Percentiles rank a stretch among this genome's conserved stretches.
phyloP scores from a whole-genome alignment of 2,329 filamentous ascomycete species.

The Calcarisporium arbuscula region DNA sequence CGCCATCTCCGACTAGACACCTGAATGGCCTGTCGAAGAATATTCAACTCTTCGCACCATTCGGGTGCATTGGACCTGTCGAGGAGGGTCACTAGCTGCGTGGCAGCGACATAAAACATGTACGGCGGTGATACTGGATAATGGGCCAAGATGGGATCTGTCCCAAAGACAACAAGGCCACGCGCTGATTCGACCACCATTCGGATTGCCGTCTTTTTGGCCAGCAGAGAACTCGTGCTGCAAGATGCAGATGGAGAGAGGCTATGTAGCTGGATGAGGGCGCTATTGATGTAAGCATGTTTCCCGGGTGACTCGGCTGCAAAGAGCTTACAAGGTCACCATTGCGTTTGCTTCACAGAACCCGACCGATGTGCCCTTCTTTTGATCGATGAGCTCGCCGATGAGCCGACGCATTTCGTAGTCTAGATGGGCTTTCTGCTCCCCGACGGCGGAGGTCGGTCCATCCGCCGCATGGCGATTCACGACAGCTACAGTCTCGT shows the following conservation, averaged over 20 bases:
- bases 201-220: conserved; percentile 2
- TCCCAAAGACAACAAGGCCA: too few relatives aligned
- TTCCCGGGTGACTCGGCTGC: background rate
- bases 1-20: conserved; percentile 6
- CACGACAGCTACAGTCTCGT: background rate
- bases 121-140: too few relatives aligned
- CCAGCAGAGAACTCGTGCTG: background rate
- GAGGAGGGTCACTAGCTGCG: conserved; percentile 5
- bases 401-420: conserved; percentile 2
- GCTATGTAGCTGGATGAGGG: conserved; percentile 3
- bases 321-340: conserved; percentile 3
- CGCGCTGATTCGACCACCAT: conserved; percentile 5
- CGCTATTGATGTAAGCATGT: background rate
- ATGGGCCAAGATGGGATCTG: too few relatives aligned
- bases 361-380: background rate
- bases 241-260: background rate
- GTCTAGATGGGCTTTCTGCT: conserved; percentile 1
- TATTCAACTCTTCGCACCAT: conserved; percentile 1
- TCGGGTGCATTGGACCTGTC: conserved; percentile 4
- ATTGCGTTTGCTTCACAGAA: conserved; percentile 4
- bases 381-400: background rate
- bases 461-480: background rate
- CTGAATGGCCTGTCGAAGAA: conserved; percentile 4
- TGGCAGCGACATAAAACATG: conserved; percentile 4
- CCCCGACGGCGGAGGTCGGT: background rate